Evolutionary conservation across 75 land plant genomes (phyloP), one percentile per base, ranked within the genome.

Genomic region (Chamaecyparis obtusa): DNA sequence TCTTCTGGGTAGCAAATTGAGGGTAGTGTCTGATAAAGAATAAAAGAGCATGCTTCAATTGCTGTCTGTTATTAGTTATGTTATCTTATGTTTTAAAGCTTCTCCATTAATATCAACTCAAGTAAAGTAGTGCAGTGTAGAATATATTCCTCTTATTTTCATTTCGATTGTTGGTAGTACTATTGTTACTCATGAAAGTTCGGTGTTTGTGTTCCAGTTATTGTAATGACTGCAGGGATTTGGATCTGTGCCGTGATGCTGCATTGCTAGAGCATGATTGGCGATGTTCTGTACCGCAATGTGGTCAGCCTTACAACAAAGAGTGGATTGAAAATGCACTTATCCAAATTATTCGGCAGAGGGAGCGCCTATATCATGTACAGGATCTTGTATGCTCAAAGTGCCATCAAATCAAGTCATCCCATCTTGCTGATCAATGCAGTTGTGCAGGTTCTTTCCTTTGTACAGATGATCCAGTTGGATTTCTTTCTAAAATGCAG

Each of bases 181-280:
- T 64, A 64, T 64, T 1, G 51, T 81, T 44, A 81, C 83, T 46
- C 32, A 85, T n/a, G 13, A 7, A 81, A 46, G 54, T n/a, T 27
- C 1, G 51, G 9, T 81, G 83, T 44, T 86, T 43, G 19, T 24
- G 51, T 76, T 88, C 82, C 96, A 98, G 99, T 84, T 96, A 97
- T 86, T 98, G 99, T 89, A 97, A 98, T 87, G 99, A 98, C 83
- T 94, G 97, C 88, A 87, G 99, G 88, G 99, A 98, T 87, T 90
- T 98, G 60, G 99, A 98, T 78, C 89, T 98, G 36, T 93, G 96
- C 71, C 95, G 97, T 37, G 99, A 98, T 87, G 88, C 95, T 33
- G 90, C 99, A 41, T 87, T 97, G 83, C 86, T 92, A 14, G 95
- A 93, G 77, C 91, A 91, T 80, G 96, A 97, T 44, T 98, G 99